Base-by-base conservation (phyloP, 768 basidiomycete genomes). In the Leucosporidium creatinivorum region DNA sequence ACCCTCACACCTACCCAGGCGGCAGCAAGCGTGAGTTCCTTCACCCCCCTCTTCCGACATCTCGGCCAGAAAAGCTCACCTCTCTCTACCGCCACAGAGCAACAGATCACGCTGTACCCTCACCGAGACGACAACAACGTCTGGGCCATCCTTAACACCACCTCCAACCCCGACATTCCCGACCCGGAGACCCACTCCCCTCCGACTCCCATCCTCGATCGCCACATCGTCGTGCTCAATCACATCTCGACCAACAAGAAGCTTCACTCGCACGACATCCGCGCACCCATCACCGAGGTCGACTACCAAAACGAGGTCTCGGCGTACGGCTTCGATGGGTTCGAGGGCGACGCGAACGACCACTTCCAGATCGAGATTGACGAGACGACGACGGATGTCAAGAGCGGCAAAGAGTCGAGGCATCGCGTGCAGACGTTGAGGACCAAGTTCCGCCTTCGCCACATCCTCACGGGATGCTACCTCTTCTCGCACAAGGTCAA, bases 281-380 rank as follows among this genome's bases (percentile, higher is more conserved):
- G 96, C 28, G 92, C 96, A 7, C 92, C 93, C 23, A 86, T 99
- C 19, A 91, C 89, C 39, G 96, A 99, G 56, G 94, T 97, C 56
- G 96, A 99, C 74, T 99, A 97, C 81, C 96, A 99, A 81, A 94
- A 98, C 76, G 96, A 99, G 77, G 93, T 98, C 1, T 93, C 92
- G 2, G 91, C 82, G 0, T 99, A 99, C 75, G 96, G 96, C 2
- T 86, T 89, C 82, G 79, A 86, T 0, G 89, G 88, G 0, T 97
- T 88, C 77, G 79, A 78, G 0, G 94, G 94, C 19, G 94, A 97
- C 75, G 83, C 86, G 55, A 98, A 97, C 76, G 94, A 98, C 75
- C 90, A 97, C 75, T 81, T 79, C 62, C 61, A 66, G 64, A 82
- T 98, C 62, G 93, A 96, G 78, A 89, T 98, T 52, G 86, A 88